Evolutionary conservation across 169 alveolate species (phyloP).

Genomic region (Plasmodium vinckei): DNA sequence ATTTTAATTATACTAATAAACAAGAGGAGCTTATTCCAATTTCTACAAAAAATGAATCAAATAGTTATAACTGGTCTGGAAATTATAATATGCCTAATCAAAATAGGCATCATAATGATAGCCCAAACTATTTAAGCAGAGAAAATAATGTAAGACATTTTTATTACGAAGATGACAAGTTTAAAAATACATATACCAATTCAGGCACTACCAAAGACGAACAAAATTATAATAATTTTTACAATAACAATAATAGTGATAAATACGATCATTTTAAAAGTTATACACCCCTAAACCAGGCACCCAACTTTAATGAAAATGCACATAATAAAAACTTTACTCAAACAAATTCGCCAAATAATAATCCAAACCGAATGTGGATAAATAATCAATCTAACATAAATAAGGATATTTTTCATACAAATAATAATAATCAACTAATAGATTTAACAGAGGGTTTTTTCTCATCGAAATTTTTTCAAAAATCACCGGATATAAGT

Average conservation of each 20-base stretch:
- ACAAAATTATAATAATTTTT: too few species aligned
- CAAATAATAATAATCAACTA: conserved; percentile 13
- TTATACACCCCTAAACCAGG: too few species aligned
- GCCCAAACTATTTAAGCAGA: conserved; percentile 2
- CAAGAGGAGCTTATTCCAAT: background rate
- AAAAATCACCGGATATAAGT: conserved; percentile 20
- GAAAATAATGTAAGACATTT: background rate
- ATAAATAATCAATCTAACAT: conserved; percentile 5
- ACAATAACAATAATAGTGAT: too few species aligned
- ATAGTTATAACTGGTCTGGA: too few species aligned
- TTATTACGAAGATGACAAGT: too few species aligned
- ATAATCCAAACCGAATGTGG: background rate
- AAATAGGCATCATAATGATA: background rate
- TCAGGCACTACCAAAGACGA: too few species aligned
- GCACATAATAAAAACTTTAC: background rate
- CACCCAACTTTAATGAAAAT: background rate
- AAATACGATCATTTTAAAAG: too few species aligned
- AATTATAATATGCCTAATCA: background rate
- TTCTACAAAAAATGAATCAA: too few species aligned
- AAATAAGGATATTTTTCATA: background rate
- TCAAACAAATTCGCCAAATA: background rate
- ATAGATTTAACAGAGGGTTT: conserved; percentile 74
- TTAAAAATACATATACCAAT: too few species aligned
- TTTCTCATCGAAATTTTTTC: conserved; percentile 69
- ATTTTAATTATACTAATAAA: background rate